These are phyloP conservation scores for Pisolithus marmoratus DNA, from an alignment of 768 basidiomycete genomes.

Conservation along the genomic window DNA sequence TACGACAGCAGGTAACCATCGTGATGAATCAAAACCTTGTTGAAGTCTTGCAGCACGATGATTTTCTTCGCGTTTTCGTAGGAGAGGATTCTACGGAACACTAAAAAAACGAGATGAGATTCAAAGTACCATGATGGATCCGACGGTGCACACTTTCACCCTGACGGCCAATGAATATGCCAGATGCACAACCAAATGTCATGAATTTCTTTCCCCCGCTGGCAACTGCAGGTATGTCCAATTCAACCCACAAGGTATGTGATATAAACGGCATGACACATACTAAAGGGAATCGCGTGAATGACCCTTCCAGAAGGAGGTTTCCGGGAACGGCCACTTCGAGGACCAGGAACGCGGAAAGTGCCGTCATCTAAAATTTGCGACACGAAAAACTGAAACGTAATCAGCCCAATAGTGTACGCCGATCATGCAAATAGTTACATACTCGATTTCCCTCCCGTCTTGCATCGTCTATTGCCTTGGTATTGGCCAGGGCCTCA, in stretches of 20 bases:
- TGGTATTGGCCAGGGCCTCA: slow-evolving; percentile 51
- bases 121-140: not conserved
- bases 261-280: slow-evolving; percentile 14
- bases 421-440: slow-evolving; percentile 8
- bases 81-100: slow-evolving; percentile 52
- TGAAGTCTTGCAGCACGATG: slow-evolving; percentile 52
- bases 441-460: slow-evolving; percentile 78
- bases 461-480: slow-evolving; percentile 55
- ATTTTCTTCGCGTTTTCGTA: slow-evolving; percentile 47
- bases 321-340: slow-evolving; percentile 25
- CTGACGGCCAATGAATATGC: slow-evolving; percentile 59
- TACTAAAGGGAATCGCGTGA: slow-evolving; percentile 61
- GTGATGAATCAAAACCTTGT: slow-evolving; percentile 63
- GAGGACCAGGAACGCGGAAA: slow-evolving; percentile 47
- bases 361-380: slow-evolving; percentile 53
- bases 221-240: slow-evolving; percentile 28
- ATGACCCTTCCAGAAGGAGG: slow-evolving; percentile 52
- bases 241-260: not conserved
- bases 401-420: slow-evolving; percentile 6
- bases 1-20: slow-evolving; percentile 58
- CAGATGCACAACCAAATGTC: slow-evolving; percentile 60
- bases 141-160: slow-evolving; percentile 43
- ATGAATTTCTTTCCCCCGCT: slow-evolving; percentile 50
- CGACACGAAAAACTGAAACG: slow-evolving; percentile 59
- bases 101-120: slow-evolving; percentile 29